Percentiles rank a stretch among this genome's conserved stretches.
Evolutionary conservation across 169 alveolate species (phyloP).

Genomic region (Perkinsus olseni): DNA sequence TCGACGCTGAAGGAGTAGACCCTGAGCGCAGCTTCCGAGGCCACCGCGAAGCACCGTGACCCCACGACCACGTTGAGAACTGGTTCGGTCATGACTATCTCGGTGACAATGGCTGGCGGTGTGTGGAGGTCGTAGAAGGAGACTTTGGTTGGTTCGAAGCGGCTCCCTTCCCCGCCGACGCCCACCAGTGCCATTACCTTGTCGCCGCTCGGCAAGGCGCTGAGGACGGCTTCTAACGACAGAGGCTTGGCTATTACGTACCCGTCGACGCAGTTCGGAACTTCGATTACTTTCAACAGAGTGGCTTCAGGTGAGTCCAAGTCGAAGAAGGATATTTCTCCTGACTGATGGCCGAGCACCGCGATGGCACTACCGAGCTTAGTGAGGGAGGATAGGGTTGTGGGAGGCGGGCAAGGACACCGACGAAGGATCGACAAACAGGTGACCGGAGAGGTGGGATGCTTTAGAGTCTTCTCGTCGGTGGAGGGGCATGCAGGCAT

Average conservation of each 20-base stretch:
- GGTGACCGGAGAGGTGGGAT: no score
- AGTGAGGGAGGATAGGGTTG: neutral
- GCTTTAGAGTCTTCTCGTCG: no score
- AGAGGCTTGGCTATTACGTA: neutral
- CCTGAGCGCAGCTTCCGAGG: neutral
- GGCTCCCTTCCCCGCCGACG: neutral
- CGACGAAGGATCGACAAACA: neutral
- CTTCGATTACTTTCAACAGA: neutral
- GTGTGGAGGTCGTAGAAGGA: neutral
- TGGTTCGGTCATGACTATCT: neutral
- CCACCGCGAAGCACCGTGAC: neutral
- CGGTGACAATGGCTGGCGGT: neutral
- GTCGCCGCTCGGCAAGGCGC: neutral
- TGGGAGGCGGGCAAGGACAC: neutral
- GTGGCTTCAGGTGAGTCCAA: neutral
- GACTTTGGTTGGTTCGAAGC: neutral
- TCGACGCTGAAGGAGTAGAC: neutral
- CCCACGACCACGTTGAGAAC: neutral
- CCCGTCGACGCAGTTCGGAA: neutral
- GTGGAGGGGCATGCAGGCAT: no score
- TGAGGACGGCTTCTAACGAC: neutral
- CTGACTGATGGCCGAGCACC: neutral
- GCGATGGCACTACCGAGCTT: neutral
- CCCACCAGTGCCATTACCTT: neutral
- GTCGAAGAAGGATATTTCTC: neutral